These are phyloP conservation scores for Oehlia diaphana DNA, from an alignment of 192 early-diverging fungal genomes.

Conservation along the genomic window DNA sequence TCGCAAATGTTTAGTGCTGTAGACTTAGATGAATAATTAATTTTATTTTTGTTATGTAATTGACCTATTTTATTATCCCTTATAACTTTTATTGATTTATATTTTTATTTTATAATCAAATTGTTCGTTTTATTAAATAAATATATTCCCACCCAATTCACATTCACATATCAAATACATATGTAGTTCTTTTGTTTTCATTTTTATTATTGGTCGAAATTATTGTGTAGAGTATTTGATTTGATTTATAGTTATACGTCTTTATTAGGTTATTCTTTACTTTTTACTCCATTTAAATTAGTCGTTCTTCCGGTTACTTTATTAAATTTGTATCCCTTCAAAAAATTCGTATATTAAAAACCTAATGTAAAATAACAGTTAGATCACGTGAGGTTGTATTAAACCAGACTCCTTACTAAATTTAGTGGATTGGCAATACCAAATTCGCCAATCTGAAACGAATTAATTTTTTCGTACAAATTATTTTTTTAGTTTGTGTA, in stretches of 20 bases:
- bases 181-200: neutral
- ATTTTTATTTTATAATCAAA: neutral
- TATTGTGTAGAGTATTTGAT: too few relatives aligned
- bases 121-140: neutral
- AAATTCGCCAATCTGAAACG: neutral
- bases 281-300: too few relatives aligned
- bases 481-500: too few relatives aligned
- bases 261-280: too few relatives aligned
- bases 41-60: neutral
- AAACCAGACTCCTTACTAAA: too few relatives aligned
- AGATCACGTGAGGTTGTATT: too few relatives aligned
- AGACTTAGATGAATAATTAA: neutral
- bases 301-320: too few relatives aligned
- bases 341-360: too few relatives aligned
- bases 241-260: too few relatives aligned
- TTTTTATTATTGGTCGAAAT: too few relatives aligned
- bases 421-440: neutral
- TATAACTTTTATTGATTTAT: neutral
- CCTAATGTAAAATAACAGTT: too few relatives aligned
- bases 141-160: neutral
- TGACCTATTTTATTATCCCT: neutral
- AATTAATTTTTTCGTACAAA: neutral
- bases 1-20: neutral
- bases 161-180: neutral
- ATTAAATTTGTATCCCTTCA: too few relatives aligned